These are phyloP conservation scores for Metschnikowia santaceciliae DNA, from an alignment of 805 yeast species.

Conservation along the genomic window DNA sequence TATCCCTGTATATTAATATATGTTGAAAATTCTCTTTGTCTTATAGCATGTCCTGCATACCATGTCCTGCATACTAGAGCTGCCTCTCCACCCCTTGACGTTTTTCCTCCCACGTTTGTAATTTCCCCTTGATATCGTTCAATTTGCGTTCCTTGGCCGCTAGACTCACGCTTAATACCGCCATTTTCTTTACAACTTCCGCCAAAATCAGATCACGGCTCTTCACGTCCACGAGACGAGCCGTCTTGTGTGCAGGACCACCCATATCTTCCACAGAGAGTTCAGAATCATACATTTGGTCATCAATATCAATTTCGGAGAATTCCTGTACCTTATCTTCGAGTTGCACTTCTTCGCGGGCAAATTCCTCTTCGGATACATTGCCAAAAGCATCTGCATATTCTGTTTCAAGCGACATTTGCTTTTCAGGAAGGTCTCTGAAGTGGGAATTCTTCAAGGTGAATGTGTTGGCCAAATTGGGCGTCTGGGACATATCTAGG, in stretches of 20 bases:
- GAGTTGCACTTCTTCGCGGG: neutral
- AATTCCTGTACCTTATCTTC: constrained; percentile 4
- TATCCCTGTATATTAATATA: too few relatives aligned
- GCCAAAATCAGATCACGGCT: neutral
- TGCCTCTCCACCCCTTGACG: neutral
- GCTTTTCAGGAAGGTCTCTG: constrained; percentile 6
- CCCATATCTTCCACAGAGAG: constrained; percentile 5
- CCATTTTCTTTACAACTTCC: neutral
- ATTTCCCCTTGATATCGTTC: neutral
- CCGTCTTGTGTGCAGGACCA: neutral
- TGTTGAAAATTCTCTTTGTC: too few relatives aligned
- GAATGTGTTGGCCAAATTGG: constrained; percentile 8
- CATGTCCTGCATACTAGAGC: neutral
- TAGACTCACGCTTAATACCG: neutral
- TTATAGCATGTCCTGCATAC: neutral
- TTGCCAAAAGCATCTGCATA: constrained; percentile 15
- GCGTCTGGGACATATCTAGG: constrained; percentile 5
- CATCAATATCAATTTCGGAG: neutral
- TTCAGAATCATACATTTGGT: constrained; percentile 14
- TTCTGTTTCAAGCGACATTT: constrained; percentile 7
- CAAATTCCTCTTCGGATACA: constrained; percentile 10
- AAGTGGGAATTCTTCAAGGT: constrained; percentile 11
- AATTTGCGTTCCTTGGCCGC: neutral
- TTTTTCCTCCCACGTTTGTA: neutral
- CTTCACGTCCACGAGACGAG: too few relatives aligned